These are phyloP conservation scores for Elaphomyces granulatus DNA, from an alignment of 495 filamentous ascomycete species.

Conservation along the genomic window DNA sequence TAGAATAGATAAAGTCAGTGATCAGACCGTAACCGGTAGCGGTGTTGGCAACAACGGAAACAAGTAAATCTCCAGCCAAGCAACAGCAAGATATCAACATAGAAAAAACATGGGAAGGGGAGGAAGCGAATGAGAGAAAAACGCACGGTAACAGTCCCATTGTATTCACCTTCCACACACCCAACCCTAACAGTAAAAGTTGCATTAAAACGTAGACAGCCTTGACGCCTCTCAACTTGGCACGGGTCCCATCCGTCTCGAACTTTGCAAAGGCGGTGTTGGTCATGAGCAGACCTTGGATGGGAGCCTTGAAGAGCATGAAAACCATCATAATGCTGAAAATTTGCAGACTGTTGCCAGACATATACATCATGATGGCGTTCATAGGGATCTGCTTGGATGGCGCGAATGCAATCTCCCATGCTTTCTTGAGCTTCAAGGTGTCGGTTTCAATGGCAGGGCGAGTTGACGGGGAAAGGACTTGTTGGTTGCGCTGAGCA, in stretches of 20 bases:
- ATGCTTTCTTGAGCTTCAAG: slow-evolving; percentile 95
- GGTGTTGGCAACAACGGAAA: background rate
- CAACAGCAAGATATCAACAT: background rate
- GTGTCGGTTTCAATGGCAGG: slow-evolving; percentile 72
- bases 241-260: slow-evolving; percentile 66
- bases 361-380: slow-evolving; percentile 99
- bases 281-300: slow-evolving; percentile 66
- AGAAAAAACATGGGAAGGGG: background rate
- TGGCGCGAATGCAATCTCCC: slow-evolving; percentile 91
- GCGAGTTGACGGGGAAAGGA: no score
- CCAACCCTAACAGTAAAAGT: slow-evolving; percentile 62
- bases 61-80: background rate
- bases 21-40: background rate
- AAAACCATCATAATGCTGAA: slow-evolving; percentile 99
- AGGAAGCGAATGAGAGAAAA: background rate
- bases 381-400: slow-evolving; percentile 96
- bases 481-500: slow-evolving; percentile 19
- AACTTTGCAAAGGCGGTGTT: slow-evolving; percentile 73
- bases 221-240: slow-evolving; percentile 65
- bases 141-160: slow-evolving; percentile 93
- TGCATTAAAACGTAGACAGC: slow-evolving; percentile 78
- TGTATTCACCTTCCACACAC: slow-evolving; percentile 90
- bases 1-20: slow-evolving; percentile 3
- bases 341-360: slow-evolving; percentile 93
- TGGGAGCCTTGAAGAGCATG: slow-evolving; percentile 95